A percentile compares a stretch with the other conserved stretches of the same genome.
phyloP scores from a whole-genome alignment of 768 basidiomycete species.

The Termitomyces sp. region DNA sequence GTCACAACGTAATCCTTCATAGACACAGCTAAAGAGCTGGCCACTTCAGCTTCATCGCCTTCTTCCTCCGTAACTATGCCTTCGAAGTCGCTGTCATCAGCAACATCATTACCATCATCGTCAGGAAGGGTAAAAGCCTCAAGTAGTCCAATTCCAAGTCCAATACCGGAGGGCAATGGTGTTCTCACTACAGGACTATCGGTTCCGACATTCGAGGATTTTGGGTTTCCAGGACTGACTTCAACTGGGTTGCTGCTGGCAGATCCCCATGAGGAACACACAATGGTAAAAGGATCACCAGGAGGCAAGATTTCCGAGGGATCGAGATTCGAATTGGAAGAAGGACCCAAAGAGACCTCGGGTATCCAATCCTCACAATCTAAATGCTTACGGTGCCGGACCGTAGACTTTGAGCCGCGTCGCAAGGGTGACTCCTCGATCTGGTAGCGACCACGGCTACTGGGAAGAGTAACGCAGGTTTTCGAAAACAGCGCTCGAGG shows the following conservation, averaged over 20 bases:
- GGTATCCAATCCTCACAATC: conserved; percentile 37
- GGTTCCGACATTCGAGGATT: conserved; percentile 25
- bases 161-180: conserved; percentile 28
- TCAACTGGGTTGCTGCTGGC: conserved; percentile 16
- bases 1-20: conserved; percentile 1
- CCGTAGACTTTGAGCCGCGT: conserved; percentile 20
- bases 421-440: conserved; percentile 46
- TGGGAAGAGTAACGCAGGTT: conserved; percentile 26
- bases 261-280: conserved; percentile 36
- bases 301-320: conserved; percentile 16
- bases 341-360: conserved; percentile 20
- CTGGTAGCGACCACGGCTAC: conserved; percentile 25
- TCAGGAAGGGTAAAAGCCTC: conserved; percentile 48
- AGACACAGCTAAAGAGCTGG: conserved; percentile 2
- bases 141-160: conserved; percentile 48
- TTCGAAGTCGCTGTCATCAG: conserved; percentile 28
- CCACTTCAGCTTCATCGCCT: conserved; percentile 20
- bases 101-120: conserved; percentile 19
- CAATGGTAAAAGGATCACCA: conserved; percentile 41
- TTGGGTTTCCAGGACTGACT: conserved; percentile 19
- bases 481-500: conserved; percentile 35
- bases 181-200: conserved; percentile 56
- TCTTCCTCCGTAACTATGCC: conserved; percentile 25
- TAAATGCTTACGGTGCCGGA: conserved; percentile 22
- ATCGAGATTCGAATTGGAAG: conserved; percentile 17